These are phyloP conservation scores for Pyrenophora teres DNA, from an alignment of 2,329 filamentous ascomycete genomes.

Conservation along the genomic window DNA sequence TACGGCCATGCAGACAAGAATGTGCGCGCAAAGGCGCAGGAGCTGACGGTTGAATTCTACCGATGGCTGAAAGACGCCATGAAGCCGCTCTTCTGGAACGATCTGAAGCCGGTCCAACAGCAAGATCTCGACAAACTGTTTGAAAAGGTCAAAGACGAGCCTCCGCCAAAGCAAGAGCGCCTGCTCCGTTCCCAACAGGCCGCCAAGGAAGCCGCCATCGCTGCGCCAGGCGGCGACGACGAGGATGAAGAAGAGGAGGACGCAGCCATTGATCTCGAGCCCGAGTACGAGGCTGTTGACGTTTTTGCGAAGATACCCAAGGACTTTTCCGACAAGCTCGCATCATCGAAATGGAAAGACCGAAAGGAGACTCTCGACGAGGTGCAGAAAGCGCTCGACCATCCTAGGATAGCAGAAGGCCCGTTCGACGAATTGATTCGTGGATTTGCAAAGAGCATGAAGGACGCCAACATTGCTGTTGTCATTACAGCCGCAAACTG, in stretches of 20 bases:
- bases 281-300: conserved; percentile 78
- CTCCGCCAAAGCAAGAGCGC: conserved; percentile 85
- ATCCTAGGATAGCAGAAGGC: conserved; percentile 88
- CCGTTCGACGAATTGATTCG: conserved; percentile 84
- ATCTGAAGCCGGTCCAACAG: conserved; percentile 94
- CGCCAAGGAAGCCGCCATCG: conserved; percentile 72
- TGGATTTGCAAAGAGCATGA: conserved; percentile 93
- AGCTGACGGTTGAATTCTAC: conserved; percentile 90
- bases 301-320: conserved; percentile 79
- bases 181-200: conserved; percentile 88
- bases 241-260: conserved; percentile 62
- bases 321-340: conserved; percentile 80
- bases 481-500: conserved; percentile 93
- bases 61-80: conserved; percentile 96
- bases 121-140: conserved; percentile 92
- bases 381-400: conserved; percentile 74
- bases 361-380: conserved; percentile 91
- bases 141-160: conserved; percentile 87
- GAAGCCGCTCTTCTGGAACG: conserved; percentile 97
- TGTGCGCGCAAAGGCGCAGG: conserved; percentile 90
- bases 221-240: conserved; percentile 58
- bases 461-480: conserved; percentile 95
- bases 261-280: conserved; percentile 71
- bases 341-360: conserved; percentile 97
- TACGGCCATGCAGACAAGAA: conserved; percentile 99